A percentile compares a stretch with the other conserved stretches of the same genome.
phyloP scores from a whole-genome alignment of 1,139 yeast genomes.

The Geotrichum carabidarum region DNA sequence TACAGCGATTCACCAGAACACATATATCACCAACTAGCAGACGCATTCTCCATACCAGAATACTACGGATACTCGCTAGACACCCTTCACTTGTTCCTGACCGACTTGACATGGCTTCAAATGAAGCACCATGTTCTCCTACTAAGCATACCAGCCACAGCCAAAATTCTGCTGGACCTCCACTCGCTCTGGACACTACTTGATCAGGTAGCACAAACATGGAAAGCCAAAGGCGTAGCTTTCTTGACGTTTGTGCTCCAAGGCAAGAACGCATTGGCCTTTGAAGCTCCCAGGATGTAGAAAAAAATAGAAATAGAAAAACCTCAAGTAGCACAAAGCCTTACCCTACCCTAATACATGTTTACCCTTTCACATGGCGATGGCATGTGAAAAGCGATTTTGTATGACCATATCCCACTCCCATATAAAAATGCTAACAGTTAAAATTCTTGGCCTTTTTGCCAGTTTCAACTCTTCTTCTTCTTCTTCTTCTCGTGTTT shows the following conservation, averaged over 20 bases:
- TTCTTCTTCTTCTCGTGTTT: no score
- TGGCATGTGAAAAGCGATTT: no score
- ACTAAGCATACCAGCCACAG: not conserved
- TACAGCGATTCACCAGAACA: not conserved
- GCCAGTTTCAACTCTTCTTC: not conserved
- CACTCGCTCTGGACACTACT: constrained; percentile 9
- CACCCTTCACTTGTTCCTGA: constrained; percentile 11
- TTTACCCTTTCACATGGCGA: no score
- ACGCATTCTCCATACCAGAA: constrained; percentile 17
- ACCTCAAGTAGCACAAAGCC: not conserved
- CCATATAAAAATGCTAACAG: no score
- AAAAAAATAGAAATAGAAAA: not conserved
- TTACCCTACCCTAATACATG: no score
- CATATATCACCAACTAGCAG: constrained; percentile 9
- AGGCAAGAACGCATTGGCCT: not conserved
- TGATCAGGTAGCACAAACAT: constrained; percentile 2
- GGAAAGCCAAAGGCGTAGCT: constrained; percentile 4
- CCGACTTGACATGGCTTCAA: constrained; percentile 15
- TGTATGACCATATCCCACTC: no score
- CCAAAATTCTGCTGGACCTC: not conserved
- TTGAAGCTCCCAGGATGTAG: constrained; percentile 6
- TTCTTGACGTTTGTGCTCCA: constrained; percentile 12
- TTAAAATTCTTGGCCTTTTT: no score
- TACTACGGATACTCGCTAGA: constrained; percentile 17
- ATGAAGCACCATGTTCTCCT: constrained; percentile 9